Base-by-base conservation (phyloP, 2,329 filamentous ascomycete genomes). In the Dendrostoma leiphaemia region DNA sequence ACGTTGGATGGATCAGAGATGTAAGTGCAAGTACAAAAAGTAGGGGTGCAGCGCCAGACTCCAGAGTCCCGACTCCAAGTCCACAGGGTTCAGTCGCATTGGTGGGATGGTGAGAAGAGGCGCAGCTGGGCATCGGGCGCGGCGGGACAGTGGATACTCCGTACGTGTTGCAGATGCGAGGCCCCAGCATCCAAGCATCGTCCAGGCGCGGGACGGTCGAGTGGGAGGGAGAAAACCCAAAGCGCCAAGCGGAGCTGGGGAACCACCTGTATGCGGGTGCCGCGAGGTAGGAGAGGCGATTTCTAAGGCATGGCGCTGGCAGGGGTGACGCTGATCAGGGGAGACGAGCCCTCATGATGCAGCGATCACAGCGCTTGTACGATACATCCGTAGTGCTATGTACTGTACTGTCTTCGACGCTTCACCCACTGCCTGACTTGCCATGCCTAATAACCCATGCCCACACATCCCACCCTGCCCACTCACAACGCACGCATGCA, bases 131-230 rank as follows among this genome's bases (percentile, higher is more conserved):
- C 17, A 19, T 38, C 35, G 35, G 35, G 21, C 21, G 17, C 37
- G 37, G 44, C 44, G 19, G 44, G 44, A 47, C 44, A 21, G 44
- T 35, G 44, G 44, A 24, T 23, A 47, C 45, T 47, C 17, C 13
- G 32, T 35, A n/a, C n/a, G 32, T 47, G 47, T 49, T 49, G 47
- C 47, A 40, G 35, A 23, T 47, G 34, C 43, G 31, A 41, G 38
- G 38, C 5, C 38, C 35, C 38, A 23, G 37, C 37, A 40, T 24
- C 38, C 35, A 21, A 23, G 37, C 37, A 40, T 24, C 17, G 19
- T 15, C 38, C 38, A 26, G 21, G 21, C 38, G n/a, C n/a, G n/a
- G n/a, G n/a, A n/a, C n/a, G n/a, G n/a, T n/a, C n/a, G n/a, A n/a
- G n/a, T n/a, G n/a, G n/a, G n/a, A n/a, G 38, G 38, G 38, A 40